Base-by-base conservation (phyloP, 192 early-diverging fungal species). In the Mortierella hygrophila region DNA sequence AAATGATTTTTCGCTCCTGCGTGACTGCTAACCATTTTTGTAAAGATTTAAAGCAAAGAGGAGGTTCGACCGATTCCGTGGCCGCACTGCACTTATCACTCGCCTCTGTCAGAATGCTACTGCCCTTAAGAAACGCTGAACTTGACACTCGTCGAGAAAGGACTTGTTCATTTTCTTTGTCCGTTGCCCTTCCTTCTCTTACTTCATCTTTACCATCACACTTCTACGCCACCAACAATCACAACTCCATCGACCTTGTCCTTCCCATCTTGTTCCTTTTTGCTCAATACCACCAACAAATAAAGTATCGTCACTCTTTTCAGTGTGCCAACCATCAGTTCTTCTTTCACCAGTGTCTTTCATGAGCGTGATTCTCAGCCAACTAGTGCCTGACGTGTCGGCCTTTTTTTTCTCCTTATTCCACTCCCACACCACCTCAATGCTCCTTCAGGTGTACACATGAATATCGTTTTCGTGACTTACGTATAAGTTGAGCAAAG, bases 401-500 rank as follows among this genome's bases (percentile, higher is more conserved):
- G 5, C 15, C 29, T 65, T 65, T 29, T 32, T 13, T 29, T 15
- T 15, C 55, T 15, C 10, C 13, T 32, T 29, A 9, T 11, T 15
- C 60, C 29, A 13, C 26, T 65, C 2, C 60, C 60, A 29, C 26
- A 13, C 60, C 60, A 32, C 46, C n/a, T 18, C 15, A 44, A 29
- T 85, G 83, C 83, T 85, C 83, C 78, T 82, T 77, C 83, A 85
- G 83, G 83, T 85, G 78, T 76, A 85, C 57, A 49, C 55, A 68
- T 80, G 83, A 85, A 85, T 85, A 85, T 55, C 46, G 74, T 85
- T 85, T 85, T 85, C 83, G 68, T 85, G 83, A 40, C 68, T 29
- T 85, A 55, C 78, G 83, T 85, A 85, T 85, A 85, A 77, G 82
- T 80, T 37, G 83, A 85, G 83, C 83, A 85, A 70, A 85, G 63